Evolutionary conservation across 176 grass and related monocot genomes (phyloP).

Genomic region (Triticum dicoccoides): DNA sequence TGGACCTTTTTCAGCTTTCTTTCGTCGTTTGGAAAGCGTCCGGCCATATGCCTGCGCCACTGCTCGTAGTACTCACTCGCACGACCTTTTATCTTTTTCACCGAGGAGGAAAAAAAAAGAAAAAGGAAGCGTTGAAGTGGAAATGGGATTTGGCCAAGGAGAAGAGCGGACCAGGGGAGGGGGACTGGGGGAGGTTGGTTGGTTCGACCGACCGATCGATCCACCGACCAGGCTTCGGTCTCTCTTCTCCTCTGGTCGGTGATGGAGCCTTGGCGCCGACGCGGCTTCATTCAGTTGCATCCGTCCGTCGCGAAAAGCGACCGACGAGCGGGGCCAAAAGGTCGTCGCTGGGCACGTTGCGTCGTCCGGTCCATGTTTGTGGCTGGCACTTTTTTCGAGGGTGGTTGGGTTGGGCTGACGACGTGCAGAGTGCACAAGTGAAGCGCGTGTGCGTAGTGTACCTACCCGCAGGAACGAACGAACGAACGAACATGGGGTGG

Average conservation of each 20-base stretch:
- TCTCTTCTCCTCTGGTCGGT: slow-evolving; percentile 24
- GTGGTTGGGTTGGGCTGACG: slow-evolving; percentile 21
- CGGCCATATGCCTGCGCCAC: too few relatives aligned
- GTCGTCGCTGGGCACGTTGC: not conserved
- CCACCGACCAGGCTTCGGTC: not conserved
- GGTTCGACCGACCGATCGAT: not conserved
- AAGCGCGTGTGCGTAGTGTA: too few relatives aligned
- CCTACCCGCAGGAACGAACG: not conserved
- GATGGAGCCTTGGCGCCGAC: slow-evolving; percentile 16
- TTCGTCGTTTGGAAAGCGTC: too few relatives aligned
- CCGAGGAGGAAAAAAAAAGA: too few relatives aligned
- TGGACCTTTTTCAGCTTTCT: too few relatives aligned
- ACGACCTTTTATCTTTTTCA: too few relatives aligned
- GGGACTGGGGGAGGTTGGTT: not conserved
- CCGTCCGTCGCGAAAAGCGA: slow-evolving; percentile 23
- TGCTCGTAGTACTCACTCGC: too few relatives aligned
- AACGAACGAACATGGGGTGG: not conserved
- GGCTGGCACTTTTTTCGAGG: not conserved
- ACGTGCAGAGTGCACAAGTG: not conserved
- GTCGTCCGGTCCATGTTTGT: not conserved
- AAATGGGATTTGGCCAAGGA: not conserved
- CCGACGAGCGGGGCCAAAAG: slow-evolving; percentile 6
- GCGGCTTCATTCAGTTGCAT: not conserved
- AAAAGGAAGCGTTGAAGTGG: not conserved
- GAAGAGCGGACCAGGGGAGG: not conserved